Percentiles rank a stretch among this genome's conserved stretches.
phyloP scores from a whole-genome alignment of 192 early-diverging fungal genomes.

The Coemansia sp. region DNA sequence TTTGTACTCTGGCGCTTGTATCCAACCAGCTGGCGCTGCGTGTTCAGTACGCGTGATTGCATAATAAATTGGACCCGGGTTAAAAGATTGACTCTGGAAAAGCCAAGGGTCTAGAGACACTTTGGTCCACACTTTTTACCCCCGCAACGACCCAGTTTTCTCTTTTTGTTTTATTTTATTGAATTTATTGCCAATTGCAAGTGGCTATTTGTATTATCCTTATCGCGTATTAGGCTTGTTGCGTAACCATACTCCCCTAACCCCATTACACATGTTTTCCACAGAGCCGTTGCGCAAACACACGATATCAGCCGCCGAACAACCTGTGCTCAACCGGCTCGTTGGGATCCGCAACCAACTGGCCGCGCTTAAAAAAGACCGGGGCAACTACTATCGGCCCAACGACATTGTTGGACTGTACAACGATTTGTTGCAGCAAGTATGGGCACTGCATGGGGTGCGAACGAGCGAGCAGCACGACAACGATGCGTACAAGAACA shows the following conservation, averaged over 20 bases:
- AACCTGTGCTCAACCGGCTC: slow-evolving; percentile 65
- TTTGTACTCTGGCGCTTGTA: no score
- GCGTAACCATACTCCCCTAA: no score
- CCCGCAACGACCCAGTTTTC: neutral
- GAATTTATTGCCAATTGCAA: neutral
- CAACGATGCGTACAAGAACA: slow-evolving; percentile 57
- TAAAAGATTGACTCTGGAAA: no score
- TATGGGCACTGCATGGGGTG: slow-evolving; percentile 49
- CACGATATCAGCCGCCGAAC: slow-evolving; percentile 52
- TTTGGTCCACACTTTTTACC: no score
- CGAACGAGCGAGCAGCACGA: slow-evolving; percentile 54
- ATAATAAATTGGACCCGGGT: no score
- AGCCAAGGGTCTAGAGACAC: no score
- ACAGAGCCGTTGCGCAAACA: slow-evolving; percentile 22
- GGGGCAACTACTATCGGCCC: slow-evolving; percentile 65
- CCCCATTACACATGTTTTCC: slow-evolving; percentile 31
- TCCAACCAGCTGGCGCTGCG: no score
- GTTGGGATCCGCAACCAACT: slow-evolving; percentile 70
- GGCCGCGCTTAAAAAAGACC: slow-evolving; percentile 73
- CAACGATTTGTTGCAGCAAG: slow-evolving; percentile 57
- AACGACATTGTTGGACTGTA: slow-evolving; percentile 64
- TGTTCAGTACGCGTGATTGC: no score
- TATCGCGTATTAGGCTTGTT: neutral
- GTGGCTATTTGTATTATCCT: neutral
- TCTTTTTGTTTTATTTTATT: neutral